Evolutionary conservation across 805 yeast species (phyloP).

Genomic region (Blastobotrys muscicola): DNA sequence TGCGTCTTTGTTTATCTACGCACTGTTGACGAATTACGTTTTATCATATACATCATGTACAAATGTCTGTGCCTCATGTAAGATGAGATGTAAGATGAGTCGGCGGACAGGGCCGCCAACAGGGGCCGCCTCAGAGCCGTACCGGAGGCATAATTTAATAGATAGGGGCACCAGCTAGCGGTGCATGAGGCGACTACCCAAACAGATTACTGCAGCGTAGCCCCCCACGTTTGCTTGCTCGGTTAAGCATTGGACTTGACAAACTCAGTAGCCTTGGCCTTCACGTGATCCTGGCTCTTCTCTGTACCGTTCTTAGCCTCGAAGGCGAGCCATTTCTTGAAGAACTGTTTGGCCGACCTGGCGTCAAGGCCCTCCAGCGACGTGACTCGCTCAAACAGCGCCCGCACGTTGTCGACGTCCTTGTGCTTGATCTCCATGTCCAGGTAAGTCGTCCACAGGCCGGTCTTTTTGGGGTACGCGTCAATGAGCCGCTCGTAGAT

Average conservation of each 20-base stretch:
- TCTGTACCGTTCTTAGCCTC: conserved; percentile 64
- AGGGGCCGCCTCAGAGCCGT: too few species aligned
- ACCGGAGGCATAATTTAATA: too few species aligned
- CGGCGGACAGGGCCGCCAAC: too few species aligned
- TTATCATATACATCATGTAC: too few species aligned
- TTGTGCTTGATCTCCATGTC: conserved; percentile 78
- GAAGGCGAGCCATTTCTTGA: conserved; percentile 79
- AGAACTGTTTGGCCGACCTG: conserved; percentile 91
- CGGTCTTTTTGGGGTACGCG: conserved; percentile 86
- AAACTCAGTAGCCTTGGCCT: conserved; percentile 81
- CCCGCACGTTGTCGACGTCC: conserved; percentile 53
- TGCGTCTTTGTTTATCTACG: too few species aligned
- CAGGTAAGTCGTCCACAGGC: conserved; percentile 89
- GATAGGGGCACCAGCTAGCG: neutral
- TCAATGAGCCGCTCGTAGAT: conserved; percentile 85
- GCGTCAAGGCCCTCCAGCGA: conserved; percentile 47
- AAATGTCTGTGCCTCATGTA: too few species aligned
- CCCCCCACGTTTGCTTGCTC: neutral
- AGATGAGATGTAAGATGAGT: too few species aligned
- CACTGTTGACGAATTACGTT: too few species aligned
- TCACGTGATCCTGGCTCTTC: conserved; percentile 71
- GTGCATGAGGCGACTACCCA: neutral
- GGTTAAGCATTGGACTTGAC: conserved; percentile 27
- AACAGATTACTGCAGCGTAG: neutral
- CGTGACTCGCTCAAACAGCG: conserved; percentile 72